Evolutionary conservation across 179 eudicot species (phyloP), one percentile per base, ranked within the genome.

Genomic region (Pouteria campechiana): DNA sequence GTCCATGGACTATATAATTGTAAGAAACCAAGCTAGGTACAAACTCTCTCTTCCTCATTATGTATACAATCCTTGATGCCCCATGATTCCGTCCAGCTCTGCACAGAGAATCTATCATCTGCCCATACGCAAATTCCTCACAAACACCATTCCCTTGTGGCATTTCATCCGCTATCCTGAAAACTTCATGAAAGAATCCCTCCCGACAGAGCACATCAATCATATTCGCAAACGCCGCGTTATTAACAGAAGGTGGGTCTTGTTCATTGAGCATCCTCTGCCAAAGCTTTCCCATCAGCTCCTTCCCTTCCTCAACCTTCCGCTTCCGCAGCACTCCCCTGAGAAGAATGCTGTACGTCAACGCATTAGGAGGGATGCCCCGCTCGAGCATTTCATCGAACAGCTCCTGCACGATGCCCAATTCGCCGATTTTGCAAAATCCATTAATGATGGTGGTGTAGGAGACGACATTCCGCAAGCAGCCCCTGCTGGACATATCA

Each of bases 1-100:
- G 57, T 6, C 95, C 95, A 58, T 90, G 95, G 21, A 90, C 63
- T 35, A 82, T 73, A 39, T 72, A 60, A 63, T 90, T 81, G 60
- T 81, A 90, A 2, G 87, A 77, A 30, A 63, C 63, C 24, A 52
- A 50, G 45, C 90, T 76, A 17, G 95, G 95, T 2, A 25, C 57
- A 25, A 68, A 61, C n/a, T 93, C 93, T 60, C 66, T 72, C 63
- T 70, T 74, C 37, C 76, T 87, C 95, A 90, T 86, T 57, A 32
- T 56, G 50, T 42, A 68, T 66, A 2, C 72, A 74, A 29, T 68
- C 60, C 6, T 10, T 28, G 41, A 68, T 2, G 79, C 79, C 29
- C 69, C 75, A 54, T 68, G 54, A 34, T 44, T 57, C 59, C 69
- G 68, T 34, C 64, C 64, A 17, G 12, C 60, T 48, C 37, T 65